A percentile compares a stretch with the other conserved stretches of the same genome.
These are phyloP conservation scores for Cladobotryum protrusum DNA, from an alignment of 2,329 filamentous ascomycete genomes.

Conservation along the genomic window DNA sequence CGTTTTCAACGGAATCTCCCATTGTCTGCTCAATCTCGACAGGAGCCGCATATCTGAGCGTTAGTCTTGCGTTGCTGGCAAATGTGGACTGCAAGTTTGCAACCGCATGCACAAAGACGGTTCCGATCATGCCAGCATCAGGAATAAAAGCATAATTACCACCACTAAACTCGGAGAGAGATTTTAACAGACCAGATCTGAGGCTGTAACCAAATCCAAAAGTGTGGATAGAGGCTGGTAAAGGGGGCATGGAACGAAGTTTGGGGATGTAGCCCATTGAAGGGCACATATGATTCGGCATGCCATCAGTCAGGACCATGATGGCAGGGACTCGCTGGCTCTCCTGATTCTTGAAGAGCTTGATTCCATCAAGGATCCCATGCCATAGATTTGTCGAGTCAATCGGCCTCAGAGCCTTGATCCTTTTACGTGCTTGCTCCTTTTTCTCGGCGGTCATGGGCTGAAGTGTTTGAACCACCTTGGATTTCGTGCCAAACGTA, in stretches of 20 bases:
- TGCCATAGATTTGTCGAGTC: conserved; percentile 52
- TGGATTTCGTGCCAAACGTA: conserved; percentile 40
- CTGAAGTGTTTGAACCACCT: conserved; percentile 39
- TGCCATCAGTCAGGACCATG: conserved; percentile 49
- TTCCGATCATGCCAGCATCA: conserved; percentile 57
- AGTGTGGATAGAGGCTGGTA: conserved; percentile 37
- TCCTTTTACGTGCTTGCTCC: conserved; percentile 30
- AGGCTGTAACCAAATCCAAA: conserved; percentile 32
- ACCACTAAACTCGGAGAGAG: conserved; percentile 50
- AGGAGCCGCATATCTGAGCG: conserved; percentile 31
- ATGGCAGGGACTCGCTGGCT: conserved; percentile 41
- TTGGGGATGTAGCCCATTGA: conserved; percentile 48
- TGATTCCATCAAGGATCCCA: conserved; percentile 46
- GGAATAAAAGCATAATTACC: conserved; percentile 58
- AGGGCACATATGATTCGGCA: conserved; percentile 50
- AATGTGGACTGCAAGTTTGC: conserved; percentile 56
- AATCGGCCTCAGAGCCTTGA: conserved; percentile 35
- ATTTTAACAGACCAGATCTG: conserved; percentile 47
- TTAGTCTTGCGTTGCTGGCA: conserved; percentile 41
- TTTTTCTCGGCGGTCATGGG: conserved; percentile 45
- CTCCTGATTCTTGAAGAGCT: conserved; percentile 34
- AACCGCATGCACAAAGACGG: conserved; percentile 56
- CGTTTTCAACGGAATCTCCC: conserved; percentile 33
- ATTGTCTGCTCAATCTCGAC: conserved; percentile 35
- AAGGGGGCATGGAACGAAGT: conserved; percentile 34